These are phyloP conservation scores for Xylariales sp. DNA, from an alignment of 2,329 filamentous ascomycete species.

Conservation along the genomic window DNA sequence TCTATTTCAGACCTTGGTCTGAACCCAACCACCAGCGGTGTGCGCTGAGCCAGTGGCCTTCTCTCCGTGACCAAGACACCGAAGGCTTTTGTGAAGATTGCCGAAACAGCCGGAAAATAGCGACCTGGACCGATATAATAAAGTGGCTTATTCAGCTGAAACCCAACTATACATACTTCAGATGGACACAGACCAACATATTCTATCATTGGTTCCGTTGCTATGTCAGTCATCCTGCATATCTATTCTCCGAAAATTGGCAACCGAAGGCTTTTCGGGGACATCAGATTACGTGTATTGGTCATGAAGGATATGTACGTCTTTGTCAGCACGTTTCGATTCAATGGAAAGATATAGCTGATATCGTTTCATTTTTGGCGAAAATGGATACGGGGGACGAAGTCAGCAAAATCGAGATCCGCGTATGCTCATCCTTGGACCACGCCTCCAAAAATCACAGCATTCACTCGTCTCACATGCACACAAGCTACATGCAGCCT, in stretches of 20 bases:
- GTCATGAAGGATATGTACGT: neutral
- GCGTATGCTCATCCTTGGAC: neutral
- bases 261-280: neutral
- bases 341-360: neutral
- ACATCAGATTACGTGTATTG: neutral
- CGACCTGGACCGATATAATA: neutral
- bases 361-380: neutral
- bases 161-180: neutral
- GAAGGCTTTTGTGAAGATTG: neutral
- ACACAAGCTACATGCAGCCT: neutral
- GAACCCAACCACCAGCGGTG: neutral
- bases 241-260: neutral
- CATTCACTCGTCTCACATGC: neutral
- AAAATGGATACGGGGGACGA: neutral
- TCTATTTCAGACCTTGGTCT: neutral
- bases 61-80: neutral
- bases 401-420: neutral
- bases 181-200: neutral
- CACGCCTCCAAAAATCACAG: neutral
- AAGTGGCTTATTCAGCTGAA: neutral
- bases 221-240: neutral
- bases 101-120: neutral
- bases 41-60: neutral
- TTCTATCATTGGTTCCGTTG: neutral
- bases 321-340: neutral